These are phyloP conservation scores for Aspergillus ostianus DNA, from an alignment of 495 filamentous ascomycete species.

Conservation along the genomic window DNA sequence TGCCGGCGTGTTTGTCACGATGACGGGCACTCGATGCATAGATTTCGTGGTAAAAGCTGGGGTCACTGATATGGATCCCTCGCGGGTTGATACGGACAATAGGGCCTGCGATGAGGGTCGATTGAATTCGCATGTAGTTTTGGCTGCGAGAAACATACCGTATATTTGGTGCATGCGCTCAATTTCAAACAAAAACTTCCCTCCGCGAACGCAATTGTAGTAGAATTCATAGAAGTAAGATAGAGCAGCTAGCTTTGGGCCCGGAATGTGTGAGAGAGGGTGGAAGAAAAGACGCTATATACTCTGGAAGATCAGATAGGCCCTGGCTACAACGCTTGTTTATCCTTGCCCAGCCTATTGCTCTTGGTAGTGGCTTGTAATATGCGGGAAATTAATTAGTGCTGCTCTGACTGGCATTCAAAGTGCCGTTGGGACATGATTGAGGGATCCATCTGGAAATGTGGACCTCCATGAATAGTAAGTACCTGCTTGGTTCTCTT, in stretches of 20 bases:
- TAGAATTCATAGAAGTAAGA: conserved; percentile 51
- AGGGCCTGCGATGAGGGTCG: conserved; percentile 36
- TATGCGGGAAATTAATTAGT: too few relatives aligned
- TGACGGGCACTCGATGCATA: conserved; percentile 22
- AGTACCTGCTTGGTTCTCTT: too few relatives aligned
- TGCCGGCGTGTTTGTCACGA: conserved; percentile 25
- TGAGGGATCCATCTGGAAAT: too few relatives aligned
- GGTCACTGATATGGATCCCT: conserved; percentile 48
- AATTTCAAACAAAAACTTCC: conserved; percentile 42
- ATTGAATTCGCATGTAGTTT: background rate
- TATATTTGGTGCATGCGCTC: conserved; percentile 46
- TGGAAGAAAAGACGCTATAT: conserved; percentile 52
- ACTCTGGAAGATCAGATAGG: conserved; percentile 10
- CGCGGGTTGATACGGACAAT: conserved; percentile 52
- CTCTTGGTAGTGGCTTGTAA: too few relatives aligned
- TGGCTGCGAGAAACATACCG: conserved; percentile 30
- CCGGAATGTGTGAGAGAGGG: conserved; percentile 48
- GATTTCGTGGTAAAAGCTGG: conserved; percentile 36
- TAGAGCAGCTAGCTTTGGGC: conserved; percentile 44
- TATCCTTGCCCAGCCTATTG: too few relatives aligned
- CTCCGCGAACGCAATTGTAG: conserved; percentile 41
- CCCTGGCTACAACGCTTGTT: too few relatives aligned
- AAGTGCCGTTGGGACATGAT: too few relatives aligned
- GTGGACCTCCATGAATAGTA: too few relatives aligned
- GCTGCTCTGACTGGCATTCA: too few relatives aligned